These are phyloP conservation scores for Eremothecium coryli DNA, from an alignment of 1,139 yeast species.

Conservation along the genomic window DNA sequence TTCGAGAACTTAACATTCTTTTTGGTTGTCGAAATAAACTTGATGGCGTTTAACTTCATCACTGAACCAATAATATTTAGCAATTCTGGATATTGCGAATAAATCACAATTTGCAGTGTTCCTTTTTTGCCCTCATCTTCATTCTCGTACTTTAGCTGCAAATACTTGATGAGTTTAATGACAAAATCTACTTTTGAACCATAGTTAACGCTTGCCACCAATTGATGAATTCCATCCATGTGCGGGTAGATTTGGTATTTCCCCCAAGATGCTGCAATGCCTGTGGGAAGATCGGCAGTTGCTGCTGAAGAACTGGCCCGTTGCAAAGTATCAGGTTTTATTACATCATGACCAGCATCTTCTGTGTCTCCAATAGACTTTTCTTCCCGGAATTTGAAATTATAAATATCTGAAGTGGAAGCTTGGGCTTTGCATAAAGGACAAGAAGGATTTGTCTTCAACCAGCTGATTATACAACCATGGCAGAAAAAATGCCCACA, in stretches of 20 bases:
- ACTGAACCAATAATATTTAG: conserved; percentile 62
- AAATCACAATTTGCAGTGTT: conserved; percentile 58
- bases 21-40: conserved; percentile 8
- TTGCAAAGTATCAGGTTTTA: conserved; percentile 26
- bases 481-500: conserved; percentile 90
- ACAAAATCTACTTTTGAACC: conserved; percentile 85
- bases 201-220: conserved; percentile 43
- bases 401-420: conserved; percentile 38
- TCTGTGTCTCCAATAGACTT: conserved; percentile 4
- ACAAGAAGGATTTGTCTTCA: conserved; percentile 45
- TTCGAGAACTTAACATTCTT: conserved; percentile 15
- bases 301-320: background rate
- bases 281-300: background rate
- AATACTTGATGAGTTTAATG: conserved; percentile 57
- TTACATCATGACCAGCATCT: conserved; percentile 1
- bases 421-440: conserved; percentile 71
- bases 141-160: conserved; percentile 47
- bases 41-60: conserved; percentile 47
- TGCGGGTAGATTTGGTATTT: conserved; percentile 21
- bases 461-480: conserved; percentile 70
- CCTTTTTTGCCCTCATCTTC: conserved; percentile 28
- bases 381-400: conserved; percentile 22
- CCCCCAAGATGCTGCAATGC: background rate
- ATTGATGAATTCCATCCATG: conserved; percentile 36
- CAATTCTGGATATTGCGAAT: conserved; percentile 82